Percentiles rank a stretch among this genome's conserved stretches.
Evolutionary conservation across 192 early-diverging fungal genomes (phyloP).

Genomic region (Paraglomus occultum): DNA sequence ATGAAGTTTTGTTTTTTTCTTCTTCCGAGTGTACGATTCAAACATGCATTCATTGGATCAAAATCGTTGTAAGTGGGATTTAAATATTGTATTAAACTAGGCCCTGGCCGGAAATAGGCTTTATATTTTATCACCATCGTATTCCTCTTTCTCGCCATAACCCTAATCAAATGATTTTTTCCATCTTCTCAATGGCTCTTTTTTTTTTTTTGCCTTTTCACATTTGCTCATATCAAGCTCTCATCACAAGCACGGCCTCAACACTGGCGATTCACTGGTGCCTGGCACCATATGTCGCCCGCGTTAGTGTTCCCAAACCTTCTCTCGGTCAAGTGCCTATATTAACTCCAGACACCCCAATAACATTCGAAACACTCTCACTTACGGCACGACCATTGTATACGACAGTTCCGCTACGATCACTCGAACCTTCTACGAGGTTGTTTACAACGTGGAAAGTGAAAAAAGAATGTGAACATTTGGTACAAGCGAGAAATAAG

Average conservation of each 20-base stretch:
- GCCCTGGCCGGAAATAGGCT: too few relatives aligned
- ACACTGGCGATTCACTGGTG: slow-evolving; percentile 59
- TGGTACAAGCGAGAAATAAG: neutral
- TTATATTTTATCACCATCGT: too few relatives aligned
- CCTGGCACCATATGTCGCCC: slow-evolving; percentile 56
- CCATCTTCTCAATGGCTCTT: neutral
- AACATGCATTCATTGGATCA: too few relatives aligned
- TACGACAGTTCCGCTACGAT: slow-evolving; percentile 44
- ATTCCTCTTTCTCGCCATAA: neutral
- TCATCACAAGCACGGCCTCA: slow-evolving; percentile 54
- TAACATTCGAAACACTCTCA: slow-evolving; percentile 45
- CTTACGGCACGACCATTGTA: slow-evolving; percentile 36
- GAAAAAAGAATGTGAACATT: slow-evolving; percentile 8
- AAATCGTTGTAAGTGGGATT: too few relatives aligned
- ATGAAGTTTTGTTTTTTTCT: neutral
- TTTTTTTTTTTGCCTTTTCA: slow-evolving; percentile 3
- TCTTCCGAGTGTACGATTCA: too few relatives aligned
- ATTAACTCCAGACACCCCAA: slow-evolving; percentile 43
- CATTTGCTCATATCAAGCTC: slow-evolving; percentile 25
- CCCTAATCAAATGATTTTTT: neutral
- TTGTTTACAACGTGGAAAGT: slow-evolving; percentile 47
- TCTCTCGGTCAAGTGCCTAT: neutral
- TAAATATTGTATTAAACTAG: too few relatives aligned
- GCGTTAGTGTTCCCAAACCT: slow-evolving; percentile 36
- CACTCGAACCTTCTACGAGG: slow-evolving; percentile 51